Evolutionary conservation across 2,329 filamentous ascomycete genomes (phyloP).

Genomic region (Thielaviopsis musarum): DNA sequence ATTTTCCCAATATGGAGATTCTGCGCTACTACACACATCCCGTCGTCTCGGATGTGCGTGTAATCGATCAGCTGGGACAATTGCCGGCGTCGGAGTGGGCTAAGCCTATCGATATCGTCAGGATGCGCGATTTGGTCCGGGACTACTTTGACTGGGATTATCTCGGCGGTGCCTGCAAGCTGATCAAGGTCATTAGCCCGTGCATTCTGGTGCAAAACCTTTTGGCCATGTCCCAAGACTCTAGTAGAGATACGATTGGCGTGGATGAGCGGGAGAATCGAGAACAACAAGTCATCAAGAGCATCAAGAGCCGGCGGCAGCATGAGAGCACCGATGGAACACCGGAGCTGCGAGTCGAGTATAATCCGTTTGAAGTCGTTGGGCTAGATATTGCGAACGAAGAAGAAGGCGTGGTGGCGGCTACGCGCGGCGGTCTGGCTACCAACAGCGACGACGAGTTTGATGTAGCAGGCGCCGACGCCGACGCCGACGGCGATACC

Average conservation of each 20-base stretch:
- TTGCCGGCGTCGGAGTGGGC: slow-evolving; percentile 40
- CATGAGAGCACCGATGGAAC: slow-evolving; percentile 62
- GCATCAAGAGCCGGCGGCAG: slow-evolving; percentile 48
- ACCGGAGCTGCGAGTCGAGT: slow-evolving; percentile 63
- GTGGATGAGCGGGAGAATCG: slow-evolving; percentile 21
- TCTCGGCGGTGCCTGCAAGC: slow-evolving; percentile 63
- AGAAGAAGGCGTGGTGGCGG: slow-evolving; percentile 33
- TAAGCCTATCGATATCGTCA: slow-evolving; percentile 43
- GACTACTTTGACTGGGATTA: slow-evolving; percentile 80
- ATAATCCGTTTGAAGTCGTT: slow-evolving; percentile 59
- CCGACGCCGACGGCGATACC: slow-evolving; percentile 17
- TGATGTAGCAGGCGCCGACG: slow-evolving; percentile 22
- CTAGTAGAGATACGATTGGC: slow-evolving; percentile 14
- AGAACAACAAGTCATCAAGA: slow-evolving; percentile 40
- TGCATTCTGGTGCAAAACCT: slow-evolving; percentile 51
- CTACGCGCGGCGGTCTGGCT: slow-evolving; percentile 36
- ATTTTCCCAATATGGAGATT: slow-evolving; percentile 65
- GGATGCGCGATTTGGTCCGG: slow-evolving; percentile 55
- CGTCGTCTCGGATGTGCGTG: slow-evolving; percentile 49
- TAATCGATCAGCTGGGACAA: slow-evolving; percentile 35
- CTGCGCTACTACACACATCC: slow-evolving; percentile 80
- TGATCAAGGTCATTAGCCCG: slow-evolving; percentile 64
- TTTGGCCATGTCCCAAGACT: slow-evolving; percentile 15
- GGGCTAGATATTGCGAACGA: slow-evolving; percentile 61
- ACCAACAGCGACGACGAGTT: slow-evolving; percentile 52